phyloP scores from a whole-genome alignment of 371 early-diverging fungal species.

The Saksenaea vasiformis region DNA sequence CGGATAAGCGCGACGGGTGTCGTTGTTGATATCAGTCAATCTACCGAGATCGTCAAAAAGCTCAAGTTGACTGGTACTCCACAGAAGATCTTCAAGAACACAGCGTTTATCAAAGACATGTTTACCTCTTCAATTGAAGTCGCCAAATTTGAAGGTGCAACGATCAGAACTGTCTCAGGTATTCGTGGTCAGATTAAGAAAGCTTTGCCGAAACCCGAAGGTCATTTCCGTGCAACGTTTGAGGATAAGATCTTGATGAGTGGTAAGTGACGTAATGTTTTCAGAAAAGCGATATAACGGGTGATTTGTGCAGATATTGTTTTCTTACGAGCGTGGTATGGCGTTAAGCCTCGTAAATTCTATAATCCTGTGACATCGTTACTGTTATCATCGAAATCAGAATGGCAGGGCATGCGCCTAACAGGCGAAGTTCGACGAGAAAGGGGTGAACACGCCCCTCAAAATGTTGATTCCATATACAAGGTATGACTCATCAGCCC shows the following conservation, averaged over 20 bases:
- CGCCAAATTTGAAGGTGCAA: constrained; percentile 98
- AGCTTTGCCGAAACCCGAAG: constrained; percentile 80
- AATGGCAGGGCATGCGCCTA: constrained; percentile 91
- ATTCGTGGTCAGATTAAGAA: constrained; percentile 99
- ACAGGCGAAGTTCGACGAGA: constrained; percentile 89
- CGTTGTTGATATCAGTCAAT: constrained; percentile 90
- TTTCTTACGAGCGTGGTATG: constrained; percentile 97
- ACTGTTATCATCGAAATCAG: constrained; percentile 66
- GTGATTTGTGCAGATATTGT: constrained; percentile 83
- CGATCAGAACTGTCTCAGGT: constrained; percentile 95
- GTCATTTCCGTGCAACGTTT: constrained; percentile 98
- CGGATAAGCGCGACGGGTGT: constrained; percentile 95
- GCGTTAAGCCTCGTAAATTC: constrained; percentile 89
- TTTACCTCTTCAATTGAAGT: constrained; percentile 98
- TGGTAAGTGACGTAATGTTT: constrained; percentile 31
- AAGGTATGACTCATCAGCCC: constrained; percentile 48
- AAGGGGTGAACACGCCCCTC: constrained; percentile 63
- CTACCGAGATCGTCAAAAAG: constrained; percentile 96
- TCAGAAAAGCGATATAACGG: neutral
- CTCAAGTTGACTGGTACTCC: constrained; percentile 97
- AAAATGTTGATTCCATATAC: constrained; percentile 83
- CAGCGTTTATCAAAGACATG: constrained; percentile 99
- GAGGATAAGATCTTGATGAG: constrained; percentile 97
- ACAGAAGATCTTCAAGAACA: constrained; percentile 95
- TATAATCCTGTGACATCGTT: constrained; percentile 95